Evolutionary conservation across 768 basidiomycete genomes (phyloP), one percentile per base, ranked within the genome.

Genomic region (Pisolithus orientalis): DNA sequence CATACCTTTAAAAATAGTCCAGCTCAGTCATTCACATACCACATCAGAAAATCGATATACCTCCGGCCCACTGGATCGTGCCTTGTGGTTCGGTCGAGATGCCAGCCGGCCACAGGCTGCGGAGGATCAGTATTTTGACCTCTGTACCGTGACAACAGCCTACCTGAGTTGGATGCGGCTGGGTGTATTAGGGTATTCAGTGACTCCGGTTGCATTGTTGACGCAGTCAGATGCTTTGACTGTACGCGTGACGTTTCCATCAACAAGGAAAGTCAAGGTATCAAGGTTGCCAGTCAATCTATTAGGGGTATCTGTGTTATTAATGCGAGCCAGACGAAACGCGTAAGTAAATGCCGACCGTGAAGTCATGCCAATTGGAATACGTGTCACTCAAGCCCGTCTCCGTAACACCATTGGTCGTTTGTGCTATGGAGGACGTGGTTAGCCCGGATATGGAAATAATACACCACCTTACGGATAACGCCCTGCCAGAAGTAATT

Each of bases 271-370:
- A 2, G 75, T 77, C 49, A 93, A 67, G 6, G 74, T 65, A 21
- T 85, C 77, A 2, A 2, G 80, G 82, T 58, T 84, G 78, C 91
- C 91, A 94, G 66, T 93, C 83, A 57, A 93, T 79, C 87, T 92
- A 60, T 21, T 57, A 17, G 28, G 21, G 3, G 25, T 11, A 46
- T 6, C 13, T 16, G 7, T 17, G 3, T 24, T 11, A 46, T 6
- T 10, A n/a, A 8, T 40, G 21, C 13, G 28, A 1, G 46, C 46
- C 11, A 28, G 6, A 52, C 9, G 9, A 13, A 38, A 13, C 1
- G 6, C 5, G 21, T 17, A 5, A 38, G 21, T 25, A 34, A n/a
- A 17, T 37, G 69, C 84, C 50, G 56, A 88, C 86, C 6, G 86
- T 83, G 60, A 82, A 90, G 57, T 87, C 82, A 65, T 90, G 87